Conservation (phyloP, 495 filamentous ascomycete genomes). For the Astrocystis sublimbata region DNA sequence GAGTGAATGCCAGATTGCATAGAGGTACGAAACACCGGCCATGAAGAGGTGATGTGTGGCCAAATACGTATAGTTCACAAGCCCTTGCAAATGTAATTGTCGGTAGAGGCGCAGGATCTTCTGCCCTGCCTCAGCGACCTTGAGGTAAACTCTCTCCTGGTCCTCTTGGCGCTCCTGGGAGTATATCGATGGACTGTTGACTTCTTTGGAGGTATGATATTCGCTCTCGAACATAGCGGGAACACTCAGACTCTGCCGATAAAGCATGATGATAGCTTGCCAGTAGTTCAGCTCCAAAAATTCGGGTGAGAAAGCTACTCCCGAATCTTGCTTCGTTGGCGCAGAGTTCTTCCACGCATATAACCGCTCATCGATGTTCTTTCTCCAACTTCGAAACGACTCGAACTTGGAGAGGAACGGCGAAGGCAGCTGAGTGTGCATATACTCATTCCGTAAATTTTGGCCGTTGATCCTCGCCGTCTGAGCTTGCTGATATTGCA, state of each 20-base stretch:
- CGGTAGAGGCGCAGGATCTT: conserved; percentile 89
- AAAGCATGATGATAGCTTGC: conserved; percentile 97
- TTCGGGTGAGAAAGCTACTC: conserved; percentile 81
- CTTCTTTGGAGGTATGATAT: conserved; percentile 63
- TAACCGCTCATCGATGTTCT: conserved; percentile 80
- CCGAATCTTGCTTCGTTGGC: conserved; percentile 73
- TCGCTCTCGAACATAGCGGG: conserved; percentile 81
- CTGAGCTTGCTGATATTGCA: conserved; percentile 85
- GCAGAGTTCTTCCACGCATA: conserved; percentile 85
- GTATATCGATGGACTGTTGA: conserved; percentile 48
- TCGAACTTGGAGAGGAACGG: conserved; percentile 83
- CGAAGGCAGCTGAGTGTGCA: conserved; percentile 76
- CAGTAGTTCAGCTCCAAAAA: conserved; percentile 95
- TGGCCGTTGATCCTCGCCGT: conserved; percentile 57
- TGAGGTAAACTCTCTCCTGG: conserved; percentile 86
- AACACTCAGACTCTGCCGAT: conserved; percentile 87
- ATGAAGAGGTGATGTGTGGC: conserved; percentile 98
- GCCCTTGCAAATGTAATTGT: conserved; percentile 79
- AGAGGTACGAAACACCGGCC: conserved; percentile 95
- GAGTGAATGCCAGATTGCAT: conserved; percentile 95
- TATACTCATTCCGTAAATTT: conserved; percentile 65
- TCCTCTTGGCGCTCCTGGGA: conserved; percentile 68
- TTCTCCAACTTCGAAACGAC: conserved; percentile 84
- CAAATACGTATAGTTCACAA: conserved; percentile 95
- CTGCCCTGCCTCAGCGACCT: conserved; percentile 92